These are phyloP conservation scores for Spergularia azorica DNA, from an alignment of 179 eudicot genomes.

Conservation along the genomic window DNA sequence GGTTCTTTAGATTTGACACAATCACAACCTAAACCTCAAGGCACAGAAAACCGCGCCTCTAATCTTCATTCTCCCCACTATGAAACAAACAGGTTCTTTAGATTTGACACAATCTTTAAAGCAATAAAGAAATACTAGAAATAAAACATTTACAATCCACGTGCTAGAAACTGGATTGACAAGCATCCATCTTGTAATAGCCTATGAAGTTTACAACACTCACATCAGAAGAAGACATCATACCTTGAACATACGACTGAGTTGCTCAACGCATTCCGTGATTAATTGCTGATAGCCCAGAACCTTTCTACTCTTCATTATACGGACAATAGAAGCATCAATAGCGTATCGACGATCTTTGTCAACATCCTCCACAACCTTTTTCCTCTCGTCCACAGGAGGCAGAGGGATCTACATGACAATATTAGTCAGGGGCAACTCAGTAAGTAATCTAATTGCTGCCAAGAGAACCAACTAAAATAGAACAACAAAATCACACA, in stretches of 20 bases:
- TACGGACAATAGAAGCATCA: slow-evolving; percentile 69
- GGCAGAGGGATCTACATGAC: slow-evolving; percentile 62
- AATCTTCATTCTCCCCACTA: background rate
- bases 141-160: background rate
- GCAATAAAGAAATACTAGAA: background rate
- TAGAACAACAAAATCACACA: background rate
- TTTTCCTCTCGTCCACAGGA: slow-evolving; percentile 65
- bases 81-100: too few species aligned
- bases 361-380: slow-evolving; percentile 69
- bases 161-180: background rate
- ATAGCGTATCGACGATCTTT: slow-evolving; percentile 74
- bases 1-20: too few species aligned
- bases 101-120: background rate
- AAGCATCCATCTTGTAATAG: background rate
- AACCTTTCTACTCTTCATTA: slow-evolving; percentile 63
- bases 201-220: background rate
- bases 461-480: background rate
- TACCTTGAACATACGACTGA: slow-evolving; percentile 75
- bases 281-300: slow-evolving; percentile 64
- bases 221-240: background rate
- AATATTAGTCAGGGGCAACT: background rate
- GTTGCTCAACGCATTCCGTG: slow-evolving; percentile 67
- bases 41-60: background rate
- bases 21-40: background rate
- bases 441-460: background rate